phyloP scores from a whole-genome alignment of 179 eudicot species.

The Beta macrorhiza region DNA sequence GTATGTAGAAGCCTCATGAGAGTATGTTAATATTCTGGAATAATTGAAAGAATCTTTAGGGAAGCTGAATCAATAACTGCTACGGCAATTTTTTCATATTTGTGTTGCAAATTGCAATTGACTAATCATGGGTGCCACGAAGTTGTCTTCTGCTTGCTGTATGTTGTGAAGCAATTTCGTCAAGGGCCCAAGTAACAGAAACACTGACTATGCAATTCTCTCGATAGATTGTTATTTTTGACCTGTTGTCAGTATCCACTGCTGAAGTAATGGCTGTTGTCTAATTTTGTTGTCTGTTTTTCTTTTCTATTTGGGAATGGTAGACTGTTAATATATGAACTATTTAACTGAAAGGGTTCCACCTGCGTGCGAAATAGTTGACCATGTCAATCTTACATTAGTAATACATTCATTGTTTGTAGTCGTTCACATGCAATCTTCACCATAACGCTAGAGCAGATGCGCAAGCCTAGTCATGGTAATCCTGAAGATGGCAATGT shows the following conservation, averaged over 20 bases:
- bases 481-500: conserved; percentile 47
- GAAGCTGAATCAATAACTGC: not conserved
- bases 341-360: not conserved
- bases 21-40: not conserved
- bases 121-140: not conserved
- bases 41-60: not conserved
- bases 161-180: not conserved
- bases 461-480: conserved; percentile 59
- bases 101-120: not conserved
- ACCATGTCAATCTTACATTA: not conserved
- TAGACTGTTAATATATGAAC: not conserved
- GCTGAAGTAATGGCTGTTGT: not conserved
- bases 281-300: not conserved
- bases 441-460: conserved; percentile 98
- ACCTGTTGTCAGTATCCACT: not conserved
- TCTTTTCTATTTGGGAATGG: not conserved
- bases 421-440: conserved; percentile 99
- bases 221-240: not conserved
- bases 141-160: not conserved
- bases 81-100: not conserved
- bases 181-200: not conserved
- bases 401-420: conserved; percentile 26
- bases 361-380: not conserved
- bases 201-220: not conserved
- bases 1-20: not conserved